Base-by-base conservation (phyloP, 805 yeast genomes). In the Tetrapisispora iriomotensis region DNA sequence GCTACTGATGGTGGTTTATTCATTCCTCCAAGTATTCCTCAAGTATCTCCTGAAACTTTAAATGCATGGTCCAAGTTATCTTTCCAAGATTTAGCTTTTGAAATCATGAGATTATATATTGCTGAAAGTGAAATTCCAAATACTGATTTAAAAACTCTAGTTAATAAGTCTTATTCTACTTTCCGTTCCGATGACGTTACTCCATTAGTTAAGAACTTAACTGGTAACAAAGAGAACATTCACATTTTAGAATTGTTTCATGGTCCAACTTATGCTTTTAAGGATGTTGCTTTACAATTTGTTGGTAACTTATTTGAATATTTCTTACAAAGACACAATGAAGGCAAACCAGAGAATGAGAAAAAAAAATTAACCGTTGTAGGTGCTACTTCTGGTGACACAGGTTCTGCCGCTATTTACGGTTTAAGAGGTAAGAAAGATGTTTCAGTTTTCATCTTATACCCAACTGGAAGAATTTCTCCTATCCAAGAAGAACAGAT, bases 321-420 rank as follows among this genome's bases (percentile, higher is more conserved):
- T 65, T 92, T 92, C 65, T 68, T 92, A 53, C 68, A 72, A 43
- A 80, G 95, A 64, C 74, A 75, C 52, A 92, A 92, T 56, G 59
- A 56, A 38, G 70, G 68, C 25, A 58, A 69, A 48, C 66, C 73
- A 36, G 69, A 68, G 39, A 72, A 71, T 43, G 71, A 73, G 49
- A 74, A 90, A 60, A 92, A 86, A 51, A 74, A 75, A 43, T 71
- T 92, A 55, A 92, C 99, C 28, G 97, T 92, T 48, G 96, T 92
- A 42, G 99, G 99, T 56, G 99, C 99, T 32, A 92, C 99, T 21
- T 82, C 95, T 34, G 99, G 99, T 58, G 99, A 92, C 57, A 92
- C 99, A 34, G 99, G 99, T 44, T 83, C 95, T 39, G 99, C 99
- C 39, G 98, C 99, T 46, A 92, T 92, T 50, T 92, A 92, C 65